Conservation (phyloP, 2,329 filamentous ascomycete species). For the Chaetomiaceae sp. region DNA sequence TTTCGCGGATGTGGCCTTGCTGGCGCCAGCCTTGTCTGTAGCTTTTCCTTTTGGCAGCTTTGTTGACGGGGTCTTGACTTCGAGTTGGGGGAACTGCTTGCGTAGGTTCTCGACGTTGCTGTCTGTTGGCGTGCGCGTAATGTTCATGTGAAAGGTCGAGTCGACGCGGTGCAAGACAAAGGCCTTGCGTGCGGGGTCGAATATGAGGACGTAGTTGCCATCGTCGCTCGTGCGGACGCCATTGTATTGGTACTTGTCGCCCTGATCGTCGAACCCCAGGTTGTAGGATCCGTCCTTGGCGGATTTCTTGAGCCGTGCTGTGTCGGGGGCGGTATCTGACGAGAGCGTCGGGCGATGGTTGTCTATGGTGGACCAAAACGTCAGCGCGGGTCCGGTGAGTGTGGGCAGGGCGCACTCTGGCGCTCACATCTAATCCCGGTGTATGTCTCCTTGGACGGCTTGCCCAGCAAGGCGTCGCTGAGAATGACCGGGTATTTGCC, state of each 20-base stretch:
- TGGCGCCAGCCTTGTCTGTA: constrained; percentile 22
- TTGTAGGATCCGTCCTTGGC: constrained; percentile 52
- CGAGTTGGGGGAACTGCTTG: constrained; percentile 64
- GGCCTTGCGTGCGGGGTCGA: constrained; percentile 67
- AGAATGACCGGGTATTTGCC: constrained; percentile 61
- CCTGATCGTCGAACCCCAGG: constrained; percentile 50
- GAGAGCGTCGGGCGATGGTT: constrained; percentile 57
- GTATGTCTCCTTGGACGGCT: constrained; percentile 53
- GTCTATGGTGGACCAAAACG: constrained; percentile 38
- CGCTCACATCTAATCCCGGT: constrained; percentile 57
- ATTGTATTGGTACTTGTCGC: constrained; percentile 56
- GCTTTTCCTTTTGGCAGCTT: constrained; percentile 27
- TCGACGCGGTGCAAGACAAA: constrained; percentile 80
- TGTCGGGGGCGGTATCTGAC: constrained; percentile 44
- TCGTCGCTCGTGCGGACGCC: constrained; percentile 55
- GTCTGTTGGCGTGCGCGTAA: constrained; percentile 65
- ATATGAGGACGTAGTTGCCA: constrained; percentile 64
- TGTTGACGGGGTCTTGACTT: constrained; percentile 28
- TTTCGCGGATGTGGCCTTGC: constrained; percentile 18
- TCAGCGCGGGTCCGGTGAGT: not conserved
- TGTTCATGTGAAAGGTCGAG: constrained; percentile 83
- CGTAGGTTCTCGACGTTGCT: constrained; percentile 59
- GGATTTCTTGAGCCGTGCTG: constrained; percentile 49
- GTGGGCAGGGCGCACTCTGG: not conserved
- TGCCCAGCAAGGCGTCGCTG: constrained; percentile 57